A percentile compares a stretch with the other conserved stretches of the same genome.
Conservation (phyloP, 345 rosid species). For the Eucalyptus albens region DNA sequence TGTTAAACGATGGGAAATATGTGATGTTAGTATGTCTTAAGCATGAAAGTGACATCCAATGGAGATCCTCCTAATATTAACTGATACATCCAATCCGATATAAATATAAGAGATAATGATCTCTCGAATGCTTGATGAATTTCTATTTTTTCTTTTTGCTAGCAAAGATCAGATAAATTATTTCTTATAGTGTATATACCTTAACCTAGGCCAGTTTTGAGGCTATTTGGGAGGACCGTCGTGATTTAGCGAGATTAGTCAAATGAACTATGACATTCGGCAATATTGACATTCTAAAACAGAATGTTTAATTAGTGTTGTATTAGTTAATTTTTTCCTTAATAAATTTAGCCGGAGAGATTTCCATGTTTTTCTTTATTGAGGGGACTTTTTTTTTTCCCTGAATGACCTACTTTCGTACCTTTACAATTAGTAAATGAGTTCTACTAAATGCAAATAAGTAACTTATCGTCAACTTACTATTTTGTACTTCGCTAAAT, state of each 20-base stretch:
- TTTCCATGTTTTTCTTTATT: background rate
- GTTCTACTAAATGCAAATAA: background rate
- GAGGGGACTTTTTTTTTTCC: background rate
- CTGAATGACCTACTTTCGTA: background rate
- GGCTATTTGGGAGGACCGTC: background rate
- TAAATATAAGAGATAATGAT: no score
- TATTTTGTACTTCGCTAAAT: background rate
- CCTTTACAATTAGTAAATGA: background rate
- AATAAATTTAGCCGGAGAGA: background rate
- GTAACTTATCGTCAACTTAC: background rate
- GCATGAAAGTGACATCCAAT: no score
- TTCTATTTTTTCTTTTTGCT: background rate
- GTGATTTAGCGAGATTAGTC: background rate
- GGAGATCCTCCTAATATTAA: no score
- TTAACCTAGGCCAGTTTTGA: background rate
- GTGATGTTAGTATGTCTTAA: no score
- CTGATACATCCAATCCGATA: no score
- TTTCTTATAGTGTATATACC: background rate
- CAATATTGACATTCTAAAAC: background rate
- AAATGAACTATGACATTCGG: background rate
- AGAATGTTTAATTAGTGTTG: background rate
- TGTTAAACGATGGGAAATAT: no score
- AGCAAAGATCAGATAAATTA: background rate
- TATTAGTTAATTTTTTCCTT: background rate
- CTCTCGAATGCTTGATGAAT: background rate